These are phyloP conservation scores for Plectosphaerella cucumerina DNA, from an alignment of 2,329 filamentous ascomycete genomes.

Conservation along the genomic window DNA sequence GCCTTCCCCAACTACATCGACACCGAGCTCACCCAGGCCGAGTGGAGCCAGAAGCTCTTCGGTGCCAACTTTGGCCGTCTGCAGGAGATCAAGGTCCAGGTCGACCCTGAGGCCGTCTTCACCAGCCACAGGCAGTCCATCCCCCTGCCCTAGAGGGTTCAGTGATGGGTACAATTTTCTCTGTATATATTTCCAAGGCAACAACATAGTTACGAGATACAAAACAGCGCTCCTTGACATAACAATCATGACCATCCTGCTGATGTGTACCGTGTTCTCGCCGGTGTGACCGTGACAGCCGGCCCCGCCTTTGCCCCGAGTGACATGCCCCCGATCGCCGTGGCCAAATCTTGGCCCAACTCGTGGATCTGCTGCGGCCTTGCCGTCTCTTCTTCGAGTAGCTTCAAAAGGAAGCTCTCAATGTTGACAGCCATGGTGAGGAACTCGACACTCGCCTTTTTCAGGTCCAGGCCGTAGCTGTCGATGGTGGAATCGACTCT, in stretches of 20 bases:
- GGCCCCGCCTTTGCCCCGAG: not conserved
- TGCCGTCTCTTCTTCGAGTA: not conserved
- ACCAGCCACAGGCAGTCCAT: conserved; percentile 12
- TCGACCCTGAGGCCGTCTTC: conserved; percentile 11
- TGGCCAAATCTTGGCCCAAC: not conserved
- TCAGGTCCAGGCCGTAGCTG: not conserved
- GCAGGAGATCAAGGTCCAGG: conserved; percentile 10
- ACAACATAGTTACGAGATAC: not conserved
- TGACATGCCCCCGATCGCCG: not conserved
- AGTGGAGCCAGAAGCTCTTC: conserved; percentile 12
- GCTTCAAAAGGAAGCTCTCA: not conserved
- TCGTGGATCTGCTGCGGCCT: not conserved
- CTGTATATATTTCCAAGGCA: not conserved
- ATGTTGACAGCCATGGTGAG: not conserved
- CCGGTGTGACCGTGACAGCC: not conserved
- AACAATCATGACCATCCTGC: too few relatives aligned
- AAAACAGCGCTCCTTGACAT: not conserved
- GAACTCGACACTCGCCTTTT: not conserved
- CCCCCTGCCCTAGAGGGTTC: conserved; percentile 4
- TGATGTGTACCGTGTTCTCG: not conserved
- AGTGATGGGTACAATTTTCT: not conserved
- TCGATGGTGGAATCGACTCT: too few relatives aligned
- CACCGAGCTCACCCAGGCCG: conserved; percentile 10
- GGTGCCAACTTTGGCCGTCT: conserved; percentile 12
- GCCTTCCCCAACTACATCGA: conserved; percentile 13